Base-by-base conservation (phyloP, 352 stramenopile genomes). In the Pythium dissimile region DNA sequence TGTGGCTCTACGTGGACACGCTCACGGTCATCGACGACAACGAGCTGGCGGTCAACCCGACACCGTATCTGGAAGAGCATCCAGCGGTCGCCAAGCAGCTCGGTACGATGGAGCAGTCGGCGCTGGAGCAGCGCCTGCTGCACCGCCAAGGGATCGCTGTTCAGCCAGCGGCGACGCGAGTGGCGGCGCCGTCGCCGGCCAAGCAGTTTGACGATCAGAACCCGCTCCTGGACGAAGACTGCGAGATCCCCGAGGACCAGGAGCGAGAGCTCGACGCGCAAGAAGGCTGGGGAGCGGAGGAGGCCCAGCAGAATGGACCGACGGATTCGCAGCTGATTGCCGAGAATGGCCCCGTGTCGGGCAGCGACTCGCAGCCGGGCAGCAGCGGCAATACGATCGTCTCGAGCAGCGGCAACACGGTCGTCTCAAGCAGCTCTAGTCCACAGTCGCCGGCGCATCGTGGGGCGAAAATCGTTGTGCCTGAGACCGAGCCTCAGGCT, bases 321-420 rank as follows among this genome's bases (percentile, higher is more conserved):
- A 86, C 71, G 1, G 80, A 88, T 41, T 90, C 80, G 48, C 71
- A 90, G 53, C 52, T 90, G n/a, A 90, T 90, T 41, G 72, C 68
- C 5, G 76, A 88, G 43, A 88, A 90, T 31, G 80, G 77, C 0
- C 46, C 51, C 0, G 71, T 84, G 13, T 28, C 72, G 1, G 41
- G 54, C 10, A 34, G 21, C 1, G 53, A 61, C 23, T 61, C 53
- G 53, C 53, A 53, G 43, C 3, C 26, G 11, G 39, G 13, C 2
- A 61, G 34, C 35, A 48, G 43, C 15, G 53, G 24, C 3, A 45
- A 31, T 26, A 43, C 24, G 21, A 20, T 61, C 18, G 42, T 45
- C 21, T 43, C 39, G 23, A 55, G 34, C 26, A 59, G 43, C 34
- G 49, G 26, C 21, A 52, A 52, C 26, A 57, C 12, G 37, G 68